Percentiles rank a stretch among this genome's conserved stretches.
These are phyloP conservation scores for Bolboschoenoplectus hybrid DNA, from an alignment of 202 grass and related monocot genomes.

Conservation along the genomic window DNA sequence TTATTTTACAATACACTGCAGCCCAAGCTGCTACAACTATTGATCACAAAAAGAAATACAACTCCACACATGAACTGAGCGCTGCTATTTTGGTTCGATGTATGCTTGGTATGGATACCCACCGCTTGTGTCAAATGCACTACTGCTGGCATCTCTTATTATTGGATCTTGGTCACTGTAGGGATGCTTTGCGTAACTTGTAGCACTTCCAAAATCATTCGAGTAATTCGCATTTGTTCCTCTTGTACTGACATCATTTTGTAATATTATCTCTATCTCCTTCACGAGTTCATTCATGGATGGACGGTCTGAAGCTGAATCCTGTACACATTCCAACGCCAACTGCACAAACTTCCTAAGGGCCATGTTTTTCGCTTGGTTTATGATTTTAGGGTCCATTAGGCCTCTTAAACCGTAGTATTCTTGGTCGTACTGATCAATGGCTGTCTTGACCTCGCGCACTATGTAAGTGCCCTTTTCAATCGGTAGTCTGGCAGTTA, in stretches of 20 bases:
- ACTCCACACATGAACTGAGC: not conserved
- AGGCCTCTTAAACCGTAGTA: conserved; percentile 65
- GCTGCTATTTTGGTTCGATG: not conserved
- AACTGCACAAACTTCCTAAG: conserved; percentile 76
- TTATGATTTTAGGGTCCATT: conserved; percentile 59
- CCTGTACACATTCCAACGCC: conserved; percentile 68
- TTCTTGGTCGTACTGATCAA: conserved; percentile 54
- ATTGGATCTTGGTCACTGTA: conserved; percentile 23
- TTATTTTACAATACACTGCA: not conserved
- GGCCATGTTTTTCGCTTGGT: conserved; percentile 32
- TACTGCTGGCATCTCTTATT: conserved; percentile 33
- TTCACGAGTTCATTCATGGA: conserved; percentile 75
- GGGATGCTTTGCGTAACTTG: not conserved
- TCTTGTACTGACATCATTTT: conserved; percentile 35
- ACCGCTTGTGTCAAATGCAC: conserved; percentile 41
- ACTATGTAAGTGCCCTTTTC: conserved; percentile 69
- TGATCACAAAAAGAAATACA: not conserved
- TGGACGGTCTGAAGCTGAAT: conserved; percentile 54
- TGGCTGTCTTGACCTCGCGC: conserved; percentile 58
- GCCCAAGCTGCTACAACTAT: not conserved
- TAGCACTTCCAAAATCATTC: conserved; percentile 42
- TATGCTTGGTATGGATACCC: not conserved
- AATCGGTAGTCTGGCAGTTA: conserved; percentile 61
- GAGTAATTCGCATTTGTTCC: conserved; percentile 40
- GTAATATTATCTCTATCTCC: conserved; percentile 72